Conservation (phyloP, 2,329 filamentous ascomycete genomes). For the Truncatella angustata region DNA sequence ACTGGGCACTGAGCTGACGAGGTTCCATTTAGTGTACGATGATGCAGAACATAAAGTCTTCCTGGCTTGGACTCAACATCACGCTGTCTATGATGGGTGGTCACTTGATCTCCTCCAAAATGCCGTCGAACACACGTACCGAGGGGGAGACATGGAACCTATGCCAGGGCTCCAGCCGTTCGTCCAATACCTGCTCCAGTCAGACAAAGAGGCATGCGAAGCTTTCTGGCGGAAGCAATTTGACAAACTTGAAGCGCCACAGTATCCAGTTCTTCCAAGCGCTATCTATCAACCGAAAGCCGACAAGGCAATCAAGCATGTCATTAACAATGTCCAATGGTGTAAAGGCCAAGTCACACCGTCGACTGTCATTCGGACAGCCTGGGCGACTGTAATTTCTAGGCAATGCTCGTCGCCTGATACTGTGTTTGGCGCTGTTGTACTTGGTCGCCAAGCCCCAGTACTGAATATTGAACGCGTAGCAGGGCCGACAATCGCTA, state of each 20-base stretch:
- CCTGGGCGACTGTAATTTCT: background rate
- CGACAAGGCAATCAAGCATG: background rate
- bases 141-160: background rate
- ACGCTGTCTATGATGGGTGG: background rate
- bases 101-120: background rate
- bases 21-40: background rate
- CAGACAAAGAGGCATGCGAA: background rate
- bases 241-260: background rate
- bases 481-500: slow-evolving; percentile 2
- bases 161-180: background rate
- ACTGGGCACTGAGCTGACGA: background rate
- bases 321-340: background rate
- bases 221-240: background rate
- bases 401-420: background rate
- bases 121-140: background rate
- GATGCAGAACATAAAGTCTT: background rate
- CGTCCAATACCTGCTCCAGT: background rate
- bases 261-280: background rate
- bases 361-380: background rate
- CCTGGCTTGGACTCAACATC: background rate
- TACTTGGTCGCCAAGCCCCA: background rate
- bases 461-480: background rate
- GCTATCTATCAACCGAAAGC: background rate
- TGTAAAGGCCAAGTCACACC: background rate
- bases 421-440: background rate